phyloP scores from a whole-genome alignment of 371 early-diverging fungal species.

The Zancudomyces culisetae region DNA sequence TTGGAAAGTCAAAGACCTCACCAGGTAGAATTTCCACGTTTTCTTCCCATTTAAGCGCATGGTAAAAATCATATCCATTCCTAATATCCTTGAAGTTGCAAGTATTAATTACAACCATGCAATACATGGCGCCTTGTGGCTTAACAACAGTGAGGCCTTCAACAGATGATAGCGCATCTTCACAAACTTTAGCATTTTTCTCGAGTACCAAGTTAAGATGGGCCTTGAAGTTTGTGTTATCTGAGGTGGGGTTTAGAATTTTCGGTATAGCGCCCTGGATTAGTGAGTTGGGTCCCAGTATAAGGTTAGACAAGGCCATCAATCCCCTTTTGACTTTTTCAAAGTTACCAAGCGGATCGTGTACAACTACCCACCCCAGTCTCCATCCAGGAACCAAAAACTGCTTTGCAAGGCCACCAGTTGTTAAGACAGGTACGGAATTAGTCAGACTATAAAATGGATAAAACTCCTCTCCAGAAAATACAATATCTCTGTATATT shows the following conservation, averaged over 20 bases:
- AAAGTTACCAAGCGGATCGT: slow-evolving; percentile 31
- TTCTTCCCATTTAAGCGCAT: slow-evolving; percentile 65
- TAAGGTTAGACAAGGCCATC: slow-evolving; percentile 45
- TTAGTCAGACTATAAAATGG: slow-evolving; percentile 52
- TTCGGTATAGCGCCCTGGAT: slow-evolving; percentile 57
- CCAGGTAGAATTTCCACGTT: slow-evolving; percentile 74
- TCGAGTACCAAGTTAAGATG: slow-evolving; percentile 44
- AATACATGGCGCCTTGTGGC: slow-evolving; percentile 88
- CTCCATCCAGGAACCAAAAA: slow-evolving; percentile 87
- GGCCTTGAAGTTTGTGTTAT: slow-evolving; percentile 36
- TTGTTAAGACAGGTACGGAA: slow-evolving; percentile 62
- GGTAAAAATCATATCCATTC: slow-evolving; percentile 61
- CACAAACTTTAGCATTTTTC: slow-evolving; percentile 43
- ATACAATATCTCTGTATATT: slow-evolving; percentile 82
- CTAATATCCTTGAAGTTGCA: slow-evolving; percentile 43
- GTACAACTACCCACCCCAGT: slow-evolving; percentile 69
- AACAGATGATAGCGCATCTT: slow-evolving; percentile 36
- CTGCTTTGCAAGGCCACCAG: slow-evolving; percentile 79
- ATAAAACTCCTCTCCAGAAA: slow-evolving; percentile 34
- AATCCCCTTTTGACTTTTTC: slow-evolving; percentile 42
- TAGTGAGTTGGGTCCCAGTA: slow-evolving; percentile 66
- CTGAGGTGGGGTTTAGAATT: slow-evolving; percentile 46
- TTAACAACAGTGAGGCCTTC: slow-evolving; percentile 53
- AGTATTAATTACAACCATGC: slow-evolving; percentile 66
- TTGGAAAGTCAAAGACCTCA: slow-evolving; percentile 62